Base-by-base conservation (phyloP, 495 filamentous ascomycete genomes). In the Talaromyces stipitatus region DNA sequence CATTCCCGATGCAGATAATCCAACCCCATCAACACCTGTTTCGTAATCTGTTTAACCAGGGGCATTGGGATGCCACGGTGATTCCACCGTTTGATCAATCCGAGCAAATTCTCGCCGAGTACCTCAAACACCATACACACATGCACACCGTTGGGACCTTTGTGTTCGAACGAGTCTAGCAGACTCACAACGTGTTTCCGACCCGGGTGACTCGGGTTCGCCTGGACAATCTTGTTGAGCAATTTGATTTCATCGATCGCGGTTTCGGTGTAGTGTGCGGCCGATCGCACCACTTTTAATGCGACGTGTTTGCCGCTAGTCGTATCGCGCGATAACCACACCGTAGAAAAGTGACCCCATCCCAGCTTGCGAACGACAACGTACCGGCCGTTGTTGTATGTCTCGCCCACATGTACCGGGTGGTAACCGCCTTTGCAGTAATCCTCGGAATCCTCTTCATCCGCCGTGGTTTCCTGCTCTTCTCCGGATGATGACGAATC, bases 111-210 rank as follows among this genome's bases (percentile, higher is more conserved):
- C 78, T 98, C 94, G 12, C 94, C 94, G 48, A 98, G 73, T 11
- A 98, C 94, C 70, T 98, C 94, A 62, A 98, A 98, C 4, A 98
- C 94, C 92, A 98, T 98, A 78, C 94, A 98, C 50, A 97, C 91
- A 66, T 98, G 94, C 28, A 89, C 84, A 36, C 94, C 94, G 69
- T 98, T 92, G 12, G 92, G 94, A 4, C 94, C 94, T 71, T 95
- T 95, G 72, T 97, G 94, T 62, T 96, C 95, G 67, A 98, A 98
- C 3, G 90, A 95, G 70, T 98, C 94, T 57, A 97, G 77, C 18
- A 98, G 78, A 69, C 91, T 95, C 61, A 98, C 94, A 53, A 97
- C 92, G 66, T 97, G 91, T 64, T 87, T 87, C 61, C 91, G 86
- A 60, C 94, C 94, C 7, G 94, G 95, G 68, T 98, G 94, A 51